phyloP scores from a whole-genome alignment of 169 alveolate genomes.

The Plasmodium coatneyi region DNA sequence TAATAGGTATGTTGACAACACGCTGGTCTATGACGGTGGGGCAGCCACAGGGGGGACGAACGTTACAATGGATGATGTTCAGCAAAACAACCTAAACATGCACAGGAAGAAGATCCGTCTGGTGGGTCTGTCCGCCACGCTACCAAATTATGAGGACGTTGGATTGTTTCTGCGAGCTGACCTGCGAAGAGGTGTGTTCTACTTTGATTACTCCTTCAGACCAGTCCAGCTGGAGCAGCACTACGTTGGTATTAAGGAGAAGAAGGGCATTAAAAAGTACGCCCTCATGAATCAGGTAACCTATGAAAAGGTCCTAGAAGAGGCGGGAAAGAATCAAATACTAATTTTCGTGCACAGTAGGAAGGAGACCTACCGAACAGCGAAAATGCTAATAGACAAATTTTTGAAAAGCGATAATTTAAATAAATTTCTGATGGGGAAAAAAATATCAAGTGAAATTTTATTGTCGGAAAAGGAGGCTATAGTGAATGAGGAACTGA shows the following conservation, averaged over 20 bases:
- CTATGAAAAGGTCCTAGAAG: constrained; percentile 92
- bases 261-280: constrained; percentile 96
- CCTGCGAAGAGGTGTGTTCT: constrained; percentile 92
- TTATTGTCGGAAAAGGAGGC: constrained; percentile 91
- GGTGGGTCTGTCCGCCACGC: constrained; percentile 99
- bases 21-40: constrained; percentile 79
- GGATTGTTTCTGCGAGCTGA: constrained; percentile 97
- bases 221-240: constrained; percentile 98
- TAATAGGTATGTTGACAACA: constrained; percentile 87
- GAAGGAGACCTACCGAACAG: constrained; percentile 98
- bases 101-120: constrained; percentile 75
- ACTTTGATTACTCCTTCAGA: constrained; percentile 96
- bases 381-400: constrained; percentile 92
- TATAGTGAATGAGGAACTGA: constrained; percentile 91
- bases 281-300: constrained; percentile 96
- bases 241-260: constrained; percentile 98
- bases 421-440: constrained; percentile 89
- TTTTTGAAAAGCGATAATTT: constrained; percentile 92
- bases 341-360: constrained; percentile 99
- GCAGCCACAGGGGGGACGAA: neutral
- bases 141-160: constrained; percentile 99
- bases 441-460: constrained; percentile 93
- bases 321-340: constrained; percentile 90
- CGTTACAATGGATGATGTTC: neutral
- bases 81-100: neutral